Percentiles rank a stretch among this genome's conserved stretches.
These are phyloP conservation scores for Eucalyptus polyanthemos DNA, from an alignment of 345 rosid genomes.

Conservation along the genomic window DNA sequence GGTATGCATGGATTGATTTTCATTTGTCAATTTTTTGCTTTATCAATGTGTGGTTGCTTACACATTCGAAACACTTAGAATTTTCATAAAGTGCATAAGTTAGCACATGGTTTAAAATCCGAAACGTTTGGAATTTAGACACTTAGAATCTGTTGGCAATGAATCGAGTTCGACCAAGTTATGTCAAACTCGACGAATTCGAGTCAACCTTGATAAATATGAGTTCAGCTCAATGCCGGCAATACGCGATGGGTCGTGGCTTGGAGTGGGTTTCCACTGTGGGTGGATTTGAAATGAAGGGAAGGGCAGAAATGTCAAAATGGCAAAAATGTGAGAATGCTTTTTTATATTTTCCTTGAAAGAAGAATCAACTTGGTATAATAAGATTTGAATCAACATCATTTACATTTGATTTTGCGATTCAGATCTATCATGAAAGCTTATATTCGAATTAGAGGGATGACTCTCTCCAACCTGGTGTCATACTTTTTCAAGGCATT, in stretches of 20 bases:
- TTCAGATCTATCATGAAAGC: rapidly evolving
- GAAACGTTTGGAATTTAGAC: neutral
- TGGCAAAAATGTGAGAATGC: neutral
- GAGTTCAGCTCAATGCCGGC: neutral
- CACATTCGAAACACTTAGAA: neutral
- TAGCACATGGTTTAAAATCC: neutral
- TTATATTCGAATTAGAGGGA: neutral
- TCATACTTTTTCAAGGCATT: neutral
- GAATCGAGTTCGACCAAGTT: neutral
- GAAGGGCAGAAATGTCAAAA: neutral
- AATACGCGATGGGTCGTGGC: too few relatives aligned
- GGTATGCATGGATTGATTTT: neutral
- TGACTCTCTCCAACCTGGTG: rapidly evolving
- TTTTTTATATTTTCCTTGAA: neutral
- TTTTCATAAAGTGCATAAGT: neutral
- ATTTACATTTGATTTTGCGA: neutral
- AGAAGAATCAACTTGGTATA: neutral
- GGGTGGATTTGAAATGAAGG: neutral
- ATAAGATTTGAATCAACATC: neutral
- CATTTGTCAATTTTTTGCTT: neutral
- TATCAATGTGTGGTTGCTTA: neutral
- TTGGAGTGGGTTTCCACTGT: neutral
- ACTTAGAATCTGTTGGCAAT: neutral
- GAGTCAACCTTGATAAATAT: neutral
- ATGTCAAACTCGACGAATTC: neutral